A percentile compares a stretch with the other conserved stretches of the same genome.
Conservation (phyloP, 2,329 filamentous ascomycete species). For the Hawksworthiomyces lignivorus region DNA sequence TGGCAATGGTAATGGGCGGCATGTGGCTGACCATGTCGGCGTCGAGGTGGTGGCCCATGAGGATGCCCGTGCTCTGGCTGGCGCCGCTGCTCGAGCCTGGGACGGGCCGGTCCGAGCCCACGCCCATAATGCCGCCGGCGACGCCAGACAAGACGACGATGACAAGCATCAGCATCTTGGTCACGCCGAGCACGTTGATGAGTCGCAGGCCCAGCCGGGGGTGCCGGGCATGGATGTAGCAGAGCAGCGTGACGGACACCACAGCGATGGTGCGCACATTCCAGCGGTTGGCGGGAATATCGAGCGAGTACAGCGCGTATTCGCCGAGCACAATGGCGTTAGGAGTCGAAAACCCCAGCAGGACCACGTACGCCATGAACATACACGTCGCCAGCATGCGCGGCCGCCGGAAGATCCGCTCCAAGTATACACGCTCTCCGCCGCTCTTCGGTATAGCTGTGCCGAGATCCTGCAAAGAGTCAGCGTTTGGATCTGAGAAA, state of each 20-base stretch:
- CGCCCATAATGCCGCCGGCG: constrained; percentile 27
- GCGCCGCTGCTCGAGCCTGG: background rate
- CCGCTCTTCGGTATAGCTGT: constrained; percentile 37
- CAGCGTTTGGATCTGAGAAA: too few relatives aligned
- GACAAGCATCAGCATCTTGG: constrained; percentile 42
- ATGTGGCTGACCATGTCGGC: constrained; percentile 7
- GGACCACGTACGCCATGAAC: constrained; percentile 42
- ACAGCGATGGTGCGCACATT: constrained; percentile 42
- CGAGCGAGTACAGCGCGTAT: constrained; percentile 40
- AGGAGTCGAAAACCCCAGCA: constrained; percentile 43
- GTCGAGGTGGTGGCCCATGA: constrained; percentile 15
- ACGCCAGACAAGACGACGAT: constrained; percentile 37
- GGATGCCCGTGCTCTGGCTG: background rate
- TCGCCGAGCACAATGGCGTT: constrained; percentile 45
- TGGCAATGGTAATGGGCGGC: background rate
- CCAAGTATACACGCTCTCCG: constrained; percentile 46
- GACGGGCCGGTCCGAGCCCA: constrained; percentile 16
- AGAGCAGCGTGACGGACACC: constrained; percentile 36
- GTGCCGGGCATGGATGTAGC: constrained; percentile 38
- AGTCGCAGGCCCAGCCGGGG: constrained; percentile 38
- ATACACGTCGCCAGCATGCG: constrained; percentile 45
- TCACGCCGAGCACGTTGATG: constrained; percentile 39
- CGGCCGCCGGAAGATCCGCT: constrained; percentile 43
- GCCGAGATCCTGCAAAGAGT: constrained; percentile 28
- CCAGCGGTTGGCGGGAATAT: constrained; percentile 33